phyloP scores from a whole-genome alignment of 768 basidiomycete genomes.

The Dentipellis fragilis region DNA sequence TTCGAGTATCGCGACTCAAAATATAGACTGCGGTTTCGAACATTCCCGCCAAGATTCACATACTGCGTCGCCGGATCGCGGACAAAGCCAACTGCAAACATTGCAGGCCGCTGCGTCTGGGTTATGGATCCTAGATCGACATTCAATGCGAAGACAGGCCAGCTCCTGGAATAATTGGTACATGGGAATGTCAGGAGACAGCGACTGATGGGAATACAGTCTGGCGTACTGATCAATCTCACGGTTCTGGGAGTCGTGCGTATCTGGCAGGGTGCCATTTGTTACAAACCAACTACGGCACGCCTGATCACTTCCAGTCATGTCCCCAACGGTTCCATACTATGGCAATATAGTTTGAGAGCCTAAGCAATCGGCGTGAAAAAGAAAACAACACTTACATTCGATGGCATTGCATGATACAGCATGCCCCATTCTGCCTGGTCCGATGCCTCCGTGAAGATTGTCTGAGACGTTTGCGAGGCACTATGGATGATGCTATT shows the following conservation, averaged over 20 bases:
- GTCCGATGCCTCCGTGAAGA: neutral
- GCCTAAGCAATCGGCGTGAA: neutral
- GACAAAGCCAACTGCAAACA: neutral
- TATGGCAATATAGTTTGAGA: neutral
- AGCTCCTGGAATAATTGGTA: neutral
- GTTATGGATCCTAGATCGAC: neutral
- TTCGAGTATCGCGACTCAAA: neutral
- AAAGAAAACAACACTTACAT: neutral
- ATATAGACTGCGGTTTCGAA: neutral
- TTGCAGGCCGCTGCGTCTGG: neutral
- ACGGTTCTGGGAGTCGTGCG: neutral
- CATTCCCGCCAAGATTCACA: neutral
- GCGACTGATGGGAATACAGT: neutral
- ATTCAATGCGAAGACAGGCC: neutral
- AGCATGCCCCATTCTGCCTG: slow-evolving; percentile 1
- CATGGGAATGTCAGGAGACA: neutral
- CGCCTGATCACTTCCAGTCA: neutral
- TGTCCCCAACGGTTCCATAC: neutral
- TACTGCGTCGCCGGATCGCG: neutral
- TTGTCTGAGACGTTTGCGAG: neutral
- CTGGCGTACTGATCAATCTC: neutral
- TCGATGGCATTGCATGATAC: neutral
- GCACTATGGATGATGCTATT: neutral
- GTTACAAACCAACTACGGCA: neutral
- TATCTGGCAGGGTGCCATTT: neutral